Evolutionary conservation across 805 yeast species (phyloP).

Genomic region (Barnettozyma californica): DNA sequence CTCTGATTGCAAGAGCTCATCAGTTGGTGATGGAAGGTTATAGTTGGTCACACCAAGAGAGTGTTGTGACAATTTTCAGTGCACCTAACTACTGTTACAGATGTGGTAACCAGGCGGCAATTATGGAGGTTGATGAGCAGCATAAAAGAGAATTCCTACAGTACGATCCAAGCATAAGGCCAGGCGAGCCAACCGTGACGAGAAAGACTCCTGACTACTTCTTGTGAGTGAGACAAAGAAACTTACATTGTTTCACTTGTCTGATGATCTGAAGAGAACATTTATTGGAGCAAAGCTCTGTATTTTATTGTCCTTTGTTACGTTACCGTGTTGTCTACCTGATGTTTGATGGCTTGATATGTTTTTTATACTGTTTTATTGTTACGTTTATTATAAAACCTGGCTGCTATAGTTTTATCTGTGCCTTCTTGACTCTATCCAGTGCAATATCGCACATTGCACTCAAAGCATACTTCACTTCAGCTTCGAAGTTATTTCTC

Average conservation of each 20-base stretch:
- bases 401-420: neutral
- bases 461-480: constrained; percentile 61
- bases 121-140: constrained; percentile 95
- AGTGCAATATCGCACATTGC: constrained; percentile 92
- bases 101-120: constrained; percentile 97
- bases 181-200: constrained; percentile 96
- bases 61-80: constrained; percentile 87
- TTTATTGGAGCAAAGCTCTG: neutral
- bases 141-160: constrained; percentile 89
- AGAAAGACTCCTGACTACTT: constrained; percentile 97
- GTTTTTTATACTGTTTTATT: neutral
- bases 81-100: constrained; percentile 97
- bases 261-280: neutral
- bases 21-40: constrained; percentile 98
- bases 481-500: constrained; percentile 47
- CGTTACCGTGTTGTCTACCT: neutral
- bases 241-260: neutral
- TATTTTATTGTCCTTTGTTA: neutral
- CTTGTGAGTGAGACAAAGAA: constrained; percentile 39
- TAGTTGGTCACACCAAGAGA: constrained; percentile 91
- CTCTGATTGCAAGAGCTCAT: constrained; percentile 90
- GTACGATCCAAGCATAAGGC: constrained; percentile 94
- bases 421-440: constrained; percentile 61
- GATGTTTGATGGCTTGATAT: neutral
- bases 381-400: neutral